Evolutionary conservation across 305 asterid genomes (phyloP), one percentile per base, ranked within the genome.

Genomic region (Fraxinus paxiana): DNA sequence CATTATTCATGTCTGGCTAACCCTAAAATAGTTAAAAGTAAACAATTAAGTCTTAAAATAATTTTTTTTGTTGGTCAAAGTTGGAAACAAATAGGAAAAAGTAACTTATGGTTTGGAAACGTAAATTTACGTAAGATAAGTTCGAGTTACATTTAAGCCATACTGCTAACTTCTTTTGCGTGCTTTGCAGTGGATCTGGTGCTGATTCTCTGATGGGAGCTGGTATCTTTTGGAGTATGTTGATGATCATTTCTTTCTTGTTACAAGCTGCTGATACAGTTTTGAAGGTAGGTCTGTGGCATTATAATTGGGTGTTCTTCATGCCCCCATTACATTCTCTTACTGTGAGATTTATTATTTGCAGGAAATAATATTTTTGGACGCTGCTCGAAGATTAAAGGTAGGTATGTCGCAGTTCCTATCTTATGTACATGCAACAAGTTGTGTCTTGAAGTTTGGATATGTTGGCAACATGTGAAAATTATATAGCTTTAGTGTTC

Each of bases 211-310:
- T 94, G 88, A 86, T 90, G 92, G 97, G 91, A 82, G 93, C 91
- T 72, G 98, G 98, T 81, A 75, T 92, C 59, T 94, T 94, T 89
- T 96, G 99, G 99, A 96, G 98, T 86, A 84, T 89, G 89, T 86
- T 94, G 87, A 94, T 96, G 99, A 90, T 94, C 41, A 81, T 92
- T 83, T 96, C 99, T 35, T 96, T 96, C 93, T 87, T 96, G 73
- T 87, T 94, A 67, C 99, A 94, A 92, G 99, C 99, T 80, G 99
- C 94, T 78, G 99, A 96, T 83, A 89, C 98, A 54, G 92, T 96
- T 80, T 82, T 94, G 89, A 96, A 96, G 98, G 99, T 96, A 85
- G 70, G 74, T 67, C 80, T 75, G 41, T 72, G 56, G 72, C 73
- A 34, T 81, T 70, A 20, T 77, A 18, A 30, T 76, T 79, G 67